These are phyloP conservation scores for Teratosphaeria destructans DNA, from an alignment of 2,329 filamentous ascomycete species.

Conservation along the genomic window DNA sequence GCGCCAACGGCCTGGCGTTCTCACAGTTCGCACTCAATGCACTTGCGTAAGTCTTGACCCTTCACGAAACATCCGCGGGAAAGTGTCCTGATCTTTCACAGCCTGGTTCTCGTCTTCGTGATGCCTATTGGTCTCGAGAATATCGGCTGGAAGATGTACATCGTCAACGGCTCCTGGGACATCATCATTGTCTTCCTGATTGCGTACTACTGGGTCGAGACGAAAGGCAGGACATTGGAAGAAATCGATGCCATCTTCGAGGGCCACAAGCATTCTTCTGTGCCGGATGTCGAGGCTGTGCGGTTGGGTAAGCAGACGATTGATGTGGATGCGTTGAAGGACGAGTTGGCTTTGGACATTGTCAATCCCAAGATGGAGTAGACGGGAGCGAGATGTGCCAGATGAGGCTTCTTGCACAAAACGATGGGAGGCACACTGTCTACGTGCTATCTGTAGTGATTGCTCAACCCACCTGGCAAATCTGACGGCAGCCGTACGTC, in stretches of 20 bases:
- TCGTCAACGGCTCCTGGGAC: slow-evolving; percentile 36
- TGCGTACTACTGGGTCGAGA: slow-evolving; percentile 18
- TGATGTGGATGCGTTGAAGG: slow-evolving; percentile 11
- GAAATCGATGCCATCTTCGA: slow-evolving; percentile 24
- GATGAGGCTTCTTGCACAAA: background rate
- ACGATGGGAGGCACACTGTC: background rate
- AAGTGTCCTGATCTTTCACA: slow-evolving; percentile 13
- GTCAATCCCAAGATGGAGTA: slow-evolving; percentile 9
- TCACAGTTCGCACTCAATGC: slow-evolving; percentile 13
- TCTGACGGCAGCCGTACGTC: background rate
- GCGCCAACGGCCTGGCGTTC: slow-evolving; percentile 32
- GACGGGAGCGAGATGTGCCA: background rate
- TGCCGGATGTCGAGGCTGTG: slow-evolving; percentile 16
- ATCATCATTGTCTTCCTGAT: slow-evolving; percentile 32
- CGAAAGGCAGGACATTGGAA: slow-evolving; percentile 21
- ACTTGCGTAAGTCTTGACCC: slow-evolving; percentile 11
- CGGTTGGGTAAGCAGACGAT: slow-evolving; percentile 10
- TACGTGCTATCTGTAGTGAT: background rate
- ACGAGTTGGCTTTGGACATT: slow-evolving; percentile 9
- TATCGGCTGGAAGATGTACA: slow-evolving; percentile 35
- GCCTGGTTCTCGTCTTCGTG: slow-evolving; percentile 25
- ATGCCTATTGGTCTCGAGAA: slow-evolving; percentile 48
- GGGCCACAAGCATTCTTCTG: slow-evolving; percentile 16
- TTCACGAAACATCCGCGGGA: background rate
- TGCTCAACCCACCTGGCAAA: background rate